Evolutionary conservation across 768 basidiomycete species (phyloP).

Genomic region (Psilocybe azurescens): DNA sequence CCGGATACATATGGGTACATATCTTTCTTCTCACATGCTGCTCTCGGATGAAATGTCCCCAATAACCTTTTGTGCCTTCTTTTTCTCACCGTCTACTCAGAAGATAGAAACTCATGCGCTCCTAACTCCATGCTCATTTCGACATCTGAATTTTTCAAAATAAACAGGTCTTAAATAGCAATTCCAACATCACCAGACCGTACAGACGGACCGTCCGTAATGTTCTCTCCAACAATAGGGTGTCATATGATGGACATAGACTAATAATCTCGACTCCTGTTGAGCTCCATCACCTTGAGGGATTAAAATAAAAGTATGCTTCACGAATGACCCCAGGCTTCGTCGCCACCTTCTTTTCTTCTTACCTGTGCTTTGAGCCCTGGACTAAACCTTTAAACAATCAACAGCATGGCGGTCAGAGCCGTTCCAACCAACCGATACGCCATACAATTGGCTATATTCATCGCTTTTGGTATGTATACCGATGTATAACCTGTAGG

Average conservation of each 20-base stretch:
- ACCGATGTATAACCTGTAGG: neutral
- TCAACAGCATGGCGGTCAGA: conserved; percentile 32
- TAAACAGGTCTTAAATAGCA: neutral
- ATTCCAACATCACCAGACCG: neutral
- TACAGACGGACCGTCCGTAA: neutral
- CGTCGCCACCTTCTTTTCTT: conserved; percentile 14
- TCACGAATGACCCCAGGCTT: neutral
- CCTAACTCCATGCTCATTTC: neutral
- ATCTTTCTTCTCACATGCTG: neutral
- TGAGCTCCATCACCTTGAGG: neutral
- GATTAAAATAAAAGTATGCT: conserved; percentile 9
- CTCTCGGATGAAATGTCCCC: neutral
- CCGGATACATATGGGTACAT: neutral
- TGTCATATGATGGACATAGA: neutral
- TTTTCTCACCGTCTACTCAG: conserved; percentile 1
- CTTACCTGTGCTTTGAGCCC: conserved; percentile 2
- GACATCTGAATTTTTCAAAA: neutral
- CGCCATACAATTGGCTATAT: conserved; percentile 68
- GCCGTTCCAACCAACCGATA: conserved; percentile 66
- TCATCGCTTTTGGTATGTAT: conserved; percentile 73
- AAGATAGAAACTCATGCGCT: neutral
- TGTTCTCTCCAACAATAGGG: neutral
- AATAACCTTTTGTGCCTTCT: neutral
- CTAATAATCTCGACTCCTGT: neutral
- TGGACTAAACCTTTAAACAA: neutral